phyloP scores from a whole-genome alignment of 2,329 filamentous ascomycete genomes.

The Paramyrothecium roridum region DNA sequence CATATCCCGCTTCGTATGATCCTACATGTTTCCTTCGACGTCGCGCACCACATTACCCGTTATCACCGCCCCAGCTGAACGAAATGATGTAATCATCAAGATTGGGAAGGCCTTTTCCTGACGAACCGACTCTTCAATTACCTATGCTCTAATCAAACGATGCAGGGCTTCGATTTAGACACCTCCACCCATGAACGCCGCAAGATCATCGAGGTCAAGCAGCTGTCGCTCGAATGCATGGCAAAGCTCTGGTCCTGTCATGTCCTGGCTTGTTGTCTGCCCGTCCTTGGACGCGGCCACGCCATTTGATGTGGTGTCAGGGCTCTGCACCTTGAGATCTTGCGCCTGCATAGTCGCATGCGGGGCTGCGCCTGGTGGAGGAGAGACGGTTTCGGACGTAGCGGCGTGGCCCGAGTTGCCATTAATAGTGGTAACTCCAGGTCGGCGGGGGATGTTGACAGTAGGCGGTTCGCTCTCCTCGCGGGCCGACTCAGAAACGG shows the following conservation, averaged over 20 bases:
- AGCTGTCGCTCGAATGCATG: slow-evolving; percentile 58
- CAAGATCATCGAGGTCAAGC: slow-evolving; percentile 57
- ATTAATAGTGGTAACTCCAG: slow-evolving; percentile 54
- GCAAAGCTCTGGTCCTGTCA: slow-evolving; percentile 58
- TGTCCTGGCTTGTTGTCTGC: slow-evolving; percentile 42
- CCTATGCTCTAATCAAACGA: no score
- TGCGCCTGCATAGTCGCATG: slow-evolving; percentile 17
- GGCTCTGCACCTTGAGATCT: slow-evolving; percentile 34
- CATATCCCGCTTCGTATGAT: not conserved
- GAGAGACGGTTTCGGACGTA: slow-evolving; percentile 45
- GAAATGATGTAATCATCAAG: no score
- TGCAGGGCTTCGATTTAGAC: slow-evolving; percentile 32
- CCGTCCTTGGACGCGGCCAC: slow-evolving; percentile 25
- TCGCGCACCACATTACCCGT: not conserved
- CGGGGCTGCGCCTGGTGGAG: slow-evolving; percentile 26
- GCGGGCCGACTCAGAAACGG: slow-evolving; percentile 37
- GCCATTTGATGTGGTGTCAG: slow-evolving; percentile 26
- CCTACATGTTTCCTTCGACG: not conserved
- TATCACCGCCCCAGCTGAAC: no score
- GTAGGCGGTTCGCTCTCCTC: slow-evolving; percentile 50
- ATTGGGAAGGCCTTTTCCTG: no score
- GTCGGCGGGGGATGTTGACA: slow-evolving; percentile 42
- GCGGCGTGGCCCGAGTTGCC: slow-evolving; percentile 48
- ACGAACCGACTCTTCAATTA: no score
- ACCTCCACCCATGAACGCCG: slow-evolving; percentile 61